Evolutionary conservation across 2,329 filamentous ascomycete species (phyloP).

Genomic region (Aspergillus terreus): DNA sequence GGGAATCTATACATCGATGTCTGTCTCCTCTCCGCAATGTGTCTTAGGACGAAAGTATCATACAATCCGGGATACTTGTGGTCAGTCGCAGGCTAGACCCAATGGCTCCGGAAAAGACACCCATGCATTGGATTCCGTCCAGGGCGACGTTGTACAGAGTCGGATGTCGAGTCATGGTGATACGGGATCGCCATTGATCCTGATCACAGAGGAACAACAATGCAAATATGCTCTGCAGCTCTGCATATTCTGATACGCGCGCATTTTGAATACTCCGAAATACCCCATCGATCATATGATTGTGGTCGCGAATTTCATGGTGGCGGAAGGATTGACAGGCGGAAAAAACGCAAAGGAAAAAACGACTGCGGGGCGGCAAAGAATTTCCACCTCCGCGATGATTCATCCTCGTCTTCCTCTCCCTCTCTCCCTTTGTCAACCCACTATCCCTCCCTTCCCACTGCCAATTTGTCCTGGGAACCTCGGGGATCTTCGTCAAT

Average conservation of each 20-base stretch:
- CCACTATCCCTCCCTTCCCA: neutral
- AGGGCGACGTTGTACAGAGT: too few relatives aligned
- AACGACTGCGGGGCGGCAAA: slow-evolving; percentile 4
- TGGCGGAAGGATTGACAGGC: neutral
- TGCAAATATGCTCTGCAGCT: too few relatives aligned
- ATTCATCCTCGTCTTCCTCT: slow-evolving; percentile 12
- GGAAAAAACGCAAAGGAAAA: neutral
- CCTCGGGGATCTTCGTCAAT: neutral
- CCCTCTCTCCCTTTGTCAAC: neutral
- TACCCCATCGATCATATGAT: neutral
- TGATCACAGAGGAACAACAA: too few relatives aligned
- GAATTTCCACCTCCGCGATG: slow-evolving; percentile 12
- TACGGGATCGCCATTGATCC: too few relatives aligned
- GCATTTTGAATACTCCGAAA: too few relatives aligned
- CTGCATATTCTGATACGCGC: too few relatives aligned
- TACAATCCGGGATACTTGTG: neutral
- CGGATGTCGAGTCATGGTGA: too few relatives aligned
- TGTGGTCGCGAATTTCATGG: neutral
- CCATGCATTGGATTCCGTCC: too few relatives aligned
- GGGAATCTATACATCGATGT: neutral
- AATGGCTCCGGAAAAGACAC: too few relatives aligned
- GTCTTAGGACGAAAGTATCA: neutral
- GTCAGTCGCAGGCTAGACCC: neutral
- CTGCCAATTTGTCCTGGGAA: neutral
- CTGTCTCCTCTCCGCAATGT: neutral